Base-by-base conservation (phyloP, 2,329 filamentous ascomycete species). In the Myriosclerotinia curreyana region DNA sequence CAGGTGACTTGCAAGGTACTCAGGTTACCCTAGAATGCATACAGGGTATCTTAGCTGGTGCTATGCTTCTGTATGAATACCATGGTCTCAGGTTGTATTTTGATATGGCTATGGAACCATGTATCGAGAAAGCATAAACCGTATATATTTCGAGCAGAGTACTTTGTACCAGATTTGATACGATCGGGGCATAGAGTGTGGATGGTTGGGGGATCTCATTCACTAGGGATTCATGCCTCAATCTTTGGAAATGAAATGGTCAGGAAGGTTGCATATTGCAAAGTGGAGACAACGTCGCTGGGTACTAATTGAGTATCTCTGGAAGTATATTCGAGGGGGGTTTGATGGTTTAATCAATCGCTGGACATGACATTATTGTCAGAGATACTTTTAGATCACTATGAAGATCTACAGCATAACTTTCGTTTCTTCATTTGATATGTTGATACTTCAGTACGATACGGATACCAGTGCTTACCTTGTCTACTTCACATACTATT, bases 221-320 rank as follows among this genome's bases (percentile, higher is more conserved):
- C 22, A 53, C 22, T 53, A 17, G 28, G 5, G 31, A 53, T 53
- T 8, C 17, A 36, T 15, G n/a, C 22, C 17, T 48, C 4, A 17
- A 14, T 58, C 40, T 38, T 38, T 46, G 54, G 54, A 58, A 58
- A n/a, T 28, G 54, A 46, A 40, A 58, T 58, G n/a, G 40, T n/a
- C 12, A 58, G 54, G 40, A 58, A 58, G 54, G 25, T 40, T 58
- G 5, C 46, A 58, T 58, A 40, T 46, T 15, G 28, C 34, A 7
- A 42, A 15, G 31, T 17, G 20, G 20, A 12, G 8, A 46, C 40
- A 9, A 34, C 8, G 25, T 17, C 31, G 31, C 38, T 58, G 17
- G 28, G 17, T 44, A 17, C 17, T 58, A n/a, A 46, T 58, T 17
- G 46, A 42, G 17, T 58, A 58, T 20, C 54, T 58, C 20, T 46